Evolutionary conservation across 139 green algal genomes (phyloP), one percentile per base, ranked within the genome.

Genomic region (Zygnema circumcarinatum): DNA sequence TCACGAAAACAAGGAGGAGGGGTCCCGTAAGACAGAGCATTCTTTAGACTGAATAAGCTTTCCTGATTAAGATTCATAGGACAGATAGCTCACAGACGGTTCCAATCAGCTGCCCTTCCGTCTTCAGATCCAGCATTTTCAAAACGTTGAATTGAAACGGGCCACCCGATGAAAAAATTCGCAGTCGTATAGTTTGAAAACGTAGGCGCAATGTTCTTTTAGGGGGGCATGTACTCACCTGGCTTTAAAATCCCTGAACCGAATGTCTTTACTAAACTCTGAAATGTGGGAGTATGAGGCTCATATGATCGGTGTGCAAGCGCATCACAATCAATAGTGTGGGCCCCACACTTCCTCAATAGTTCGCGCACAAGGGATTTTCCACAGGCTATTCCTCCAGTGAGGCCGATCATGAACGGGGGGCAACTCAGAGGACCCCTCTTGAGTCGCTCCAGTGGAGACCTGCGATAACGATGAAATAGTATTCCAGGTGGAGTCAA

Each of bases 341-440:
- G 67, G 25, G 81, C 56, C 16, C 53, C 81, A 22, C 69, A 22
- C 2, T n/a, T 38, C 33, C 2, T 29, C 52, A 47, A 1, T 41
- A 39, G 32, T 38, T 87, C 67, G 3, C 81, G 29, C 2, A 88
- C 82, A 25, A 53, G 38, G 20, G 82, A 82, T 42, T 88, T 88
- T 3, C 82, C 82, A 38, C 35, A 68, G 67, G 82, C 82, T 33
- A 88, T 88, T 1, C 82, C 82, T 39, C 82, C 82, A 36, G 82
- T 88, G 32, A 88, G 68, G 21, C 82, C 82, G 16, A 88, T 56
- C 67, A 88, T 47, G 82, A 83, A 88, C 1, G 82, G 82, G 16
- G 40, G 31, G 22, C 40, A 25, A 35, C 32, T 81, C 53, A 86
- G 32, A 38, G 42, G 53, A 29, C 32, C 80, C 80, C 31, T 86